A percentile compares a stretch with the other conserved stretches of the same genome.
These are phyloP conservation scores for Pichia ethanolica DNA, from an alignment of 805 yeast genomes.

Conservation along the genomic window DNA sequence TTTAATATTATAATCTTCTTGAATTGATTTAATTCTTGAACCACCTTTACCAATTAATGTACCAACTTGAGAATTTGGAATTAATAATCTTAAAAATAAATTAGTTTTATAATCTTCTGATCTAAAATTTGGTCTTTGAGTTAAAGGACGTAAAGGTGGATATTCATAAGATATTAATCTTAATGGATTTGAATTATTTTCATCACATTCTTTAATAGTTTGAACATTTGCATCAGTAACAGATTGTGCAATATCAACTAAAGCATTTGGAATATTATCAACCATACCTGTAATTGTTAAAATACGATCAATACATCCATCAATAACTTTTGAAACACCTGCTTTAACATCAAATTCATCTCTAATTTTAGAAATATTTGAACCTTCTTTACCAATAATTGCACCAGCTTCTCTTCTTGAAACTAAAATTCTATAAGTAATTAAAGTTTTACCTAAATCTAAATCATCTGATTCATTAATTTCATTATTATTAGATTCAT, in stretches of 20 bases:
- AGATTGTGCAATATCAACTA: slow-evolving; percentile 62
- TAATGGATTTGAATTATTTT: slow-evolving; percentile 26
- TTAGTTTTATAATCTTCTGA: slow-evolving; percentile 46
- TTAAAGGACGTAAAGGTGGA: slow-evolving; percentile 54
- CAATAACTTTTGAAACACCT: slow-evolving; percentile 73
- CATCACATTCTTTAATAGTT: slow-evolving; percentile 15
- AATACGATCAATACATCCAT: slow-evolving; percentile 78
- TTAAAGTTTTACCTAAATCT: slow-evolving; percentile 24
- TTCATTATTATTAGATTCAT: too few relatives aligned
- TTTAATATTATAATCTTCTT: slow-evolving; percentile 58
- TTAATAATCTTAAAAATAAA: slow-evolving; percentile 57
- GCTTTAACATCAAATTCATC: slow-evolving; percentile 74
- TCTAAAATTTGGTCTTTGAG: slow-evolving; percentile 42
- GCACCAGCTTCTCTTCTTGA: slow-evolving; percentile 86
- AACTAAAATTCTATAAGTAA: slow-evolving; percentile 52
- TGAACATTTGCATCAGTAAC: slow-evolving; percentile 39
- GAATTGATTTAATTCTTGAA: slow-evolving; percentile 68
- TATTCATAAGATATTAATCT: slow-evolving; percentile 36
- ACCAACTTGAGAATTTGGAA: slow-evolving; percentile 84
- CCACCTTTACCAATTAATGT: slow-evolving; percentile 85
- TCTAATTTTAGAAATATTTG: slow-evolving; percentile 67
- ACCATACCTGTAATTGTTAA: slow-evolving; percentile 70
- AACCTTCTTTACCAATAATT: slow-evolving; percentile 80
- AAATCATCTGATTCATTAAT: slow-evolving; percentile 11
- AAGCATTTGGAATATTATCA: slow-evolving; percentile 60